phyloP scores from a whole-genome alignment of 2,329 filamentous ascomycete species.

The Penicillium vulpinum region DNA sequence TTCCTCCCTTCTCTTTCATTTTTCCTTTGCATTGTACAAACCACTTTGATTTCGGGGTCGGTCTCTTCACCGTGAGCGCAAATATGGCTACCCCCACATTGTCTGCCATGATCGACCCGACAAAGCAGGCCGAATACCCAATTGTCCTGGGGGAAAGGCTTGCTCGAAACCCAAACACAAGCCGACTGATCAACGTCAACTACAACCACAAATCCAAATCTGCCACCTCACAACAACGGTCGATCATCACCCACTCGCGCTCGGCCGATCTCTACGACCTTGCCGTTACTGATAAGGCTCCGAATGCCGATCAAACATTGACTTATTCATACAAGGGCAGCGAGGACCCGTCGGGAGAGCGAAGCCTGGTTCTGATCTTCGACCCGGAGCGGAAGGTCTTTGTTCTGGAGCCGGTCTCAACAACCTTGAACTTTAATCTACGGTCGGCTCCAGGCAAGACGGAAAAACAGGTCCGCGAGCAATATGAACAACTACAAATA shows the following conservation, averaged over 20 bases:
- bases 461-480: conserved; percentile 64
- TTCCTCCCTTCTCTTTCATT: background rate
- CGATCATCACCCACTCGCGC: conserved; percentile 37
- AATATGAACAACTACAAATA: conserved; percentile 65
- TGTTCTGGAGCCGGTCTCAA: conserved; percentile 76
- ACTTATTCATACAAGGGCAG: conserved; percentile 45
- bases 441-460: conserved; percentile 66
- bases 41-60: background rate
- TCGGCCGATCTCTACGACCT: conserved; percentile 43
- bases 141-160: conserved; percentile 48
- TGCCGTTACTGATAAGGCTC: conserved; percentile 44
- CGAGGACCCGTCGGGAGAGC: conserved; percentile 39
- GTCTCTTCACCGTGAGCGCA: conserved; percentile 7
- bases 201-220: conserved; percentile 50
- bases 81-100: conserved; percentile 37
- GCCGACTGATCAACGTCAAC: conserved; percentile 42
- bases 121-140: conserved; percentile 49
- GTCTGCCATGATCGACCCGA: conserved; percentile 43
- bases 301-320: conserved; percentile 40
- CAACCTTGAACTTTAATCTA: conserved; percentile 86
- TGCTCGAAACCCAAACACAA: conserved; percentile 28
- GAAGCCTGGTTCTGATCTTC: conserved; percentile 64
- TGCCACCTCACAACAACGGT: conserved; percentile 40
- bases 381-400: conserved; percentile 73
- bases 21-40: background rate